Base-by-base conservation (phyloP, 2,329 filamentous ascomycete species). In the Lanzia echinophila region DNA sequence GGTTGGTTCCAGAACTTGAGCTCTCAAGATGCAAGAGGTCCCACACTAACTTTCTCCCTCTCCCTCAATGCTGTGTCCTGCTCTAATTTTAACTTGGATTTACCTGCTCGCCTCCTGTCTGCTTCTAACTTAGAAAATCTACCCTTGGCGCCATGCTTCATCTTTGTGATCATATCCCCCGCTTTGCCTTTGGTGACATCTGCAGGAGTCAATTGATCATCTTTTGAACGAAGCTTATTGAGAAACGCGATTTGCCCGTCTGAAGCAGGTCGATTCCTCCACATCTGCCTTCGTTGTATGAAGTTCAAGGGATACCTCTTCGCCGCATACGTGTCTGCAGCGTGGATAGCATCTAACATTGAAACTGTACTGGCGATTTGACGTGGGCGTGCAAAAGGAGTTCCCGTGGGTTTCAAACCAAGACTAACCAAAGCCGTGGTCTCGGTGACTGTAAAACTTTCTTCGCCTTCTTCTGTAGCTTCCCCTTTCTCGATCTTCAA, bases 141-240 rank as follows among this genome's bases (percentile, higher is more conserved):
- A 58, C 71, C 87, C 69, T 75, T 81, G 1, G 88, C 89, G 0
- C 92, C 92, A 67, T 94, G 87, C 68, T 86, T 92, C 57, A 96
- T 67, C 70, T 95, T 95, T 7, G 89, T 95, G 60, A 97, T 95
- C 86, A 95, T 91, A 67, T 96, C 91, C 4, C 79, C 79, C 4
- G 90, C 91, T 66, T 82, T 83, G 7, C 92, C 92, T 65, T 91
- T 94, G 13, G 80, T 90, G 55, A 95, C 63, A 28, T 83, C 77
- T 0, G 72, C 71, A 0, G 70, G 62, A 1, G 72, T 76, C 48
- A 90, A 65, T 50, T 78, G 72, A 28, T 83, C 72, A n/a, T 75
- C 70, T 50, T 78, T 71, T 1, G 70, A 70, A 8, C 84, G 75
- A 3, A 84, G 64, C 64, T 82, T 86, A 65, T 90, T 90, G 50